Evolutionary conservation across 2,329 filamentous ascomycete genomes (phyloP).

Genomic region (Pseudogymnoascus sp.): DNA sequence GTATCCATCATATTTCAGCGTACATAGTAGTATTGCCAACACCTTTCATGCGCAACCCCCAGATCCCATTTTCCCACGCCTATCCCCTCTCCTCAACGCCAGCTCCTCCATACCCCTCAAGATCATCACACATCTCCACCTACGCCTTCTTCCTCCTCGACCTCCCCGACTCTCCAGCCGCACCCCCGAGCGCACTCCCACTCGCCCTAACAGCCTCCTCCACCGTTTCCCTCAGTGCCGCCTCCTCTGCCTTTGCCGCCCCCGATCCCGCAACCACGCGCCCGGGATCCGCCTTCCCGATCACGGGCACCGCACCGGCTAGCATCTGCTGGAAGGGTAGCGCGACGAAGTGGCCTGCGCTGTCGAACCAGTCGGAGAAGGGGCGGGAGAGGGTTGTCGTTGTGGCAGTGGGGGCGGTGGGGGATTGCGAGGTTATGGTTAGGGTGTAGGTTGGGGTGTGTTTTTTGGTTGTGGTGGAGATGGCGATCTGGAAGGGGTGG

Average conservation of each 20-base stretch:
- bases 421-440: conserved; percentile 44
- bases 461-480: conserved; percentile 67
- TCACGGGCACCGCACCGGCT: conserved; percentile 55
- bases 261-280: conserved; percentile 35
- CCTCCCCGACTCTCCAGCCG: conserved; percentile 17
- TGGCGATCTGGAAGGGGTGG: conserved; percentile 53
- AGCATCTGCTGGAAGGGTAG: conserved; percentile 73
- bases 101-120: neutral
- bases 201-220: conserved; percentile 14
- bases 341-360: conserved; percentile 60
- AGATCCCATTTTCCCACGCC: neutral
- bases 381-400: conserved; percentile 50
- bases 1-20: neutral
- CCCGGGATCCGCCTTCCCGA: conserved; percentile 59
- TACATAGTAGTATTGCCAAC: neutral
- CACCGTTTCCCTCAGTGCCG: conserved; percentile 24
- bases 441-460: conserved; percentile 75
- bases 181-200: conserved; percentile 13
- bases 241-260: conserved; percentile 25
- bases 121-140: neutral
- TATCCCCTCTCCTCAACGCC: neutral
- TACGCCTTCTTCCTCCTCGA: conserved; percentile 25
- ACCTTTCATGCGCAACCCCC: too few relatives aligned
- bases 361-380: conserved; percentile 72
- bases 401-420: conserved; percentile 27